Base-by-base conservation (phyloP, 495 filamentous ascomycete species). In the Penicillium silybi region DNA sequence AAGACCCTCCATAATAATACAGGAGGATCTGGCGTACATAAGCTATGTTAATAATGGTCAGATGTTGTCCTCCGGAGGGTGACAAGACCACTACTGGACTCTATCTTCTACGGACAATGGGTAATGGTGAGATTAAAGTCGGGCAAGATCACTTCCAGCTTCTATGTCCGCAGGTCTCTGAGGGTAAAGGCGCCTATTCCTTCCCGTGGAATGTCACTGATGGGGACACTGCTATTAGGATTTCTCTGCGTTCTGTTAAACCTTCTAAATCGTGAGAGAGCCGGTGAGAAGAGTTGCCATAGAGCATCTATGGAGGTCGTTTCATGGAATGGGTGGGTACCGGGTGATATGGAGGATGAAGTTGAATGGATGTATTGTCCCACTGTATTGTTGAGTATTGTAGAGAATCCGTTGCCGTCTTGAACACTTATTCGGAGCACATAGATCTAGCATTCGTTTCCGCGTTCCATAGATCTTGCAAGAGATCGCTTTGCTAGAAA, bases 81-180 rank as follows among this genome's bases (percentile, higher is more conserved):
- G 46, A 46, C 19, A 43, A 53, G 43, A 46, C 25, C 6, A 53
- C 50, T 17, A 46, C 43, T 23, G 50, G 37, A 5, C 46, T 53
- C 9, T n/a, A 46, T 53, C 10, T 46, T 53, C 26, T 53, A 53
- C 26, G 37, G 50, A 13, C 50, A 46, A 34, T 53, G 37, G 42
- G 50, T 52, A 11, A 52, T 46, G 25, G 43, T 46, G 6, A 35
- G 46, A 25, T 40, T 38, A 6, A 23, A 42, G 1, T 25, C 34
- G 3, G 50, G 50, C 26, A 35, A 52, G 20, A 52, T 46, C 17
- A 46, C 42, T 23, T 52, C 50, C 34, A 52, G 50, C 37, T 52
- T 52, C 35, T 46, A 44, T 22, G 25, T 52, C 9, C 37, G 26
- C 10, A 17, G 9, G 15, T 17, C 6, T 34, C 35, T 10, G 50